A percentile compares a stretch with the other conserved stretches of the same genome.
These are phyloP conservation scores for Aspergillus olivimuriae DNA, from an alignment of 495 filamentous ascomycete genomes.

Conservation along the genomic window DNA sequence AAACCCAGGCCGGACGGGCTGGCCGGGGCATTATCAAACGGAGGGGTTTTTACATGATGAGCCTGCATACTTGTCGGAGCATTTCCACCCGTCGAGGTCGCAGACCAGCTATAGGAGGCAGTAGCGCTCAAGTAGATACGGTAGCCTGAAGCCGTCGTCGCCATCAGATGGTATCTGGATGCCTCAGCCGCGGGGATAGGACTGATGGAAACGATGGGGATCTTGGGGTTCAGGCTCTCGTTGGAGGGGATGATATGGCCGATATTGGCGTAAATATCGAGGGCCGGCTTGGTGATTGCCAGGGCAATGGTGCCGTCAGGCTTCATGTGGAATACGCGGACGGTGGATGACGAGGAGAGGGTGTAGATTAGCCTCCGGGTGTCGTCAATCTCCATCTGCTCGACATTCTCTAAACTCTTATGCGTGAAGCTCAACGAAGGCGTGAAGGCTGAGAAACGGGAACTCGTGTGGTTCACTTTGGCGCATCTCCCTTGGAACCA, in stretches of 20 bases:
- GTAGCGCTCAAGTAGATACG: slow-evolving; percentile 90
- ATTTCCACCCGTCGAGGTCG: slow-evolving; percentile 45
- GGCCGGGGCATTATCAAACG: slow-evolving; percentile 37
- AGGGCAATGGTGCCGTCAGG: slow-evolving; percentile 43
- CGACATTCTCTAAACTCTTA: slow-evolving; percentile 53
- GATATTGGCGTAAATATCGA: slow-evolving; percentile 57
- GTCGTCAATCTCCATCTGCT: slow-evolving; percentile 81
- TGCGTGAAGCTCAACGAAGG: slow-evolving; percentile 50
- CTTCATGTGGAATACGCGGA: slow-evolving; percentile 77
- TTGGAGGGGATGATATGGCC: slow-evolving; percentile 69
- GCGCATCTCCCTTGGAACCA: slow-evolving; percentile 84
- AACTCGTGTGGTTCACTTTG: slow-evolving; percentile 79
- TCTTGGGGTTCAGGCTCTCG: slow-evolving; percentile 58
- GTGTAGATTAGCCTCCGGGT: slow-evolving; percentile 83
- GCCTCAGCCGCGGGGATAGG: slow-evolving; percentile 77
- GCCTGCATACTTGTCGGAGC: slow-evolving; percentile 95
- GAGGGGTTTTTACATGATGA: slow-evolving; percentile 90
- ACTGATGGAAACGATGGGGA: slow-evolving; percentile 74
- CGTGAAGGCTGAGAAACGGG: slow-evolving; percentile 64
- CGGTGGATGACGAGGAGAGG: slow-evolving; percentile 76
- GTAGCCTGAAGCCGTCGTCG: slow-evolving; percentile 82
- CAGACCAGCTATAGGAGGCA: slow-evolving; percentile 60
- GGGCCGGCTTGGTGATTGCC: slow-evolving; percentile 50
- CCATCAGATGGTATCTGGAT: slow-evolving; percentile 79
- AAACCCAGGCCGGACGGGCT: slow-evolving; percentile 20